Evolutionary conservation across 768 basidiomycete genomes (phyloP), one percentile per base, ranked within the genome.

Genomic region (Kwoniella botswanensis): DNA sequence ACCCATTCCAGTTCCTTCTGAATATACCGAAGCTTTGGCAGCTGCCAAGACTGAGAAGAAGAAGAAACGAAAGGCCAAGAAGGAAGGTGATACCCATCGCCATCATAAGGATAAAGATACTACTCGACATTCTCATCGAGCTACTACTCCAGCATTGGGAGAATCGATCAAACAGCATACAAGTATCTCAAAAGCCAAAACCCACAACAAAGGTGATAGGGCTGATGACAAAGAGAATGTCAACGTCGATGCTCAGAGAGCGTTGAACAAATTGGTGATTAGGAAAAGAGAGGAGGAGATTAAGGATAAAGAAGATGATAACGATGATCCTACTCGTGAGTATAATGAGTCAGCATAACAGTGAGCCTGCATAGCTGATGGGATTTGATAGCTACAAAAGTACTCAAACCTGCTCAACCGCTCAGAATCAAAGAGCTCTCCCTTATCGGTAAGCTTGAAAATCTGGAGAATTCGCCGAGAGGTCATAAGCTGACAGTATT

Each of bases 121-220:
- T 2, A 46, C 15, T 17, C 58, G 22, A 29, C 67, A 57, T 10
- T 59, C 44, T 18, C 57, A 67, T 35, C 55, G 69, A 66, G 68
- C 73, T 4, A 61, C 64, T 15, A 73, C 76, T 26, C 71, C 72
- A 13, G 71, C 77, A 24, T 53, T 75, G 3, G 79, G 79, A 2
- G 77, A 78, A 67, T 67, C 63, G 46, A 80, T 80, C 73, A 80
- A 76, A 58, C 79, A 80, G 58, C 79, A 80, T 63, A 76, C 77
- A 0, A 67, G 46, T n/a, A 58, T 72, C 29, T 35, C 50, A 4
- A 59, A 64, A 26, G 43, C 63, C 21, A 70, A 24, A n/a, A 53
- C 44, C 15, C 50, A n/a, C 10, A 12, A 52, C 13, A 58, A 54
- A 41, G 63, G 11, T 29, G 21, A 29, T 26, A 22, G 35, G 10